Evolutionary conservation across 805 yeast species (phyloP).

Genomic region (Starmera quercuum): DNA sequence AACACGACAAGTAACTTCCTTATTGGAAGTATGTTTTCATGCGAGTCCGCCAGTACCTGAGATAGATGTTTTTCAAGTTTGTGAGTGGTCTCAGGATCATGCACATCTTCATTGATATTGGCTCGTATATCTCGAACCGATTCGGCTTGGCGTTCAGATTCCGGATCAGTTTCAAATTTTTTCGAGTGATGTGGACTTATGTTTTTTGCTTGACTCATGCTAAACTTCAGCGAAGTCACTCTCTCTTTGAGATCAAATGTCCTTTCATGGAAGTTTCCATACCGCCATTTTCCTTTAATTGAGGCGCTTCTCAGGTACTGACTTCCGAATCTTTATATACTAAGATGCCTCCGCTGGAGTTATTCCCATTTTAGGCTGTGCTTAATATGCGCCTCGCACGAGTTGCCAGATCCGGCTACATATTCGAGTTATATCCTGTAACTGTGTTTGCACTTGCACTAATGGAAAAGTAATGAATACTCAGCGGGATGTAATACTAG

Average conservation of each 20-base stretch:
- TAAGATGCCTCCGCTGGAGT: too few relatives aligned
- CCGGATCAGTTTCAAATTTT: background rate
- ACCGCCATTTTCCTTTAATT: too few relatives aligned
- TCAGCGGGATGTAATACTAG: background rate
- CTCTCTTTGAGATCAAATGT: background rate
- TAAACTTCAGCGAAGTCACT: background rate
- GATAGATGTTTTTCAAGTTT: background rate
- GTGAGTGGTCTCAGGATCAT: background rate
- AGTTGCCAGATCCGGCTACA: background rate
- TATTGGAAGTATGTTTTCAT: background rate
- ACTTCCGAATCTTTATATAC: too few relatives aligned
- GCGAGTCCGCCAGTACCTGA: background rate
- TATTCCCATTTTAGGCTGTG: too few relatives aligned
- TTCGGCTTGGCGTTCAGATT: background rate
- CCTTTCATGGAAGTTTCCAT: too few relatives aligned
- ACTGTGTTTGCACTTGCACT: background rate
- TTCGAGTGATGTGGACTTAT: too few relatives aligned
- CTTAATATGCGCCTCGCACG: background rate
- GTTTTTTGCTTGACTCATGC: too few relatives aligned
- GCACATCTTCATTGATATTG: background rate
- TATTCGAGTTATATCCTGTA: background rate
- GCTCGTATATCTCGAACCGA: background rate
- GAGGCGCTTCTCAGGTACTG: too few relatives aligned
- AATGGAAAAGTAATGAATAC: background rate
- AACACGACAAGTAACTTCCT: slow-evolving; percentile 1